These are phyloP conservation scores for Rhizophora mangle DNA, from an alignment of 345 rosid genomes.

Conservation along the genomic window DNA sequence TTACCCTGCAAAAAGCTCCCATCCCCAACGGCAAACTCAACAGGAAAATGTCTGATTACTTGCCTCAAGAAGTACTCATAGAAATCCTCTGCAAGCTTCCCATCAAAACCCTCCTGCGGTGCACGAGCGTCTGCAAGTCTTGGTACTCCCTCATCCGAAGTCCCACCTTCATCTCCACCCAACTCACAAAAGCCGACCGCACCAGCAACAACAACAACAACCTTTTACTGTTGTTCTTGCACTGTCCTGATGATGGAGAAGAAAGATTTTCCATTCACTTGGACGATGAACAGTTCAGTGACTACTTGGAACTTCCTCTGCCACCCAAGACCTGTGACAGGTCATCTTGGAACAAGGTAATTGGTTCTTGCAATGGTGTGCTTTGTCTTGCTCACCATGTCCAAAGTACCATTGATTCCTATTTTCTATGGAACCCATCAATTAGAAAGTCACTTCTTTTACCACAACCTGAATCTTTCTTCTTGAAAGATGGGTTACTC, in stretches of 20 bases:
- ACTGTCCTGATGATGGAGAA: not conserved
- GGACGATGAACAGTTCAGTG: not conserved
- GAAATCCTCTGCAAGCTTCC: constrained; percentile 10
- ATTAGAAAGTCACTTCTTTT: not conserved
- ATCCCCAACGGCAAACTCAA: no score
- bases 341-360: not conserved
- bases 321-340: not conserved
- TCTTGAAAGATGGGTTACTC: not conserved
- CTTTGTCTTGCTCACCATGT: not conserved
- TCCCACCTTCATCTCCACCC: constrained; percentile 9
- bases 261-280: not conserved
- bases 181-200: not conserved
- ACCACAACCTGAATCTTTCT: not conserved
- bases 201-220: no score
- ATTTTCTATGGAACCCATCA: not conserved
- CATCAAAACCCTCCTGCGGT: not conserved
- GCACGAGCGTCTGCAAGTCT: constrained; percentile 10
- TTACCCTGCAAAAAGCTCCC: not conserved
- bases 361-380: not conserved
- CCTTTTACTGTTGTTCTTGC: no score
- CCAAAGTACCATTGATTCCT: not conserved
- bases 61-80: not conserved
- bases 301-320: not conserved
- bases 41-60: constrained; percentile 1
- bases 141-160: constrained; percentile 8